A percentile compares a stretch with the other conserved stretches of the same genome.
Evolutionary conservation across 2,329 filamentous ascomycete species (phyloP).

Genomic region (Fusarium sp.): DNA sequence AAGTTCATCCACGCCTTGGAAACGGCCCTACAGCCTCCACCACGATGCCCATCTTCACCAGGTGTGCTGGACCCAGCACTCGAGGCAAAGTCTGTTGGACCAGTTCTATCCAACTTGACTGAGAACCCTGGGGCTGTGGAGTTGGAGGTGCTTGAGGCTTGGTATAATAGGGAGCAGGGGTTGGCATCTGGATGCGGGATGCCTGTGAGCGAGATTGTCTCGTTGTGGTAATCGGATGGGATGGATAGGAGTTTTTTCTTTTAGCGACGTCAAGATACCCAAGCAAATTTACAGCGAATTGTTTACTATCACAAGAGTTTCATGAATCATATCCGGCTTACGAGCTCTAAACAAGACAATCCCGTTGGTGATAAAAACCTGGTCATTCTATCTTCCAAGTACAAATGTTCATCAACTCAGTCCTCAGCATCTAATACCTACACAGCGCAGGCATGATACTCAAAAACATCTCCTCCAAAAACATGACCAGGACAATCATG

Average conservation of each 20-base stretch:
- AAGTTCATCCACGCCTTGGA: constrained; percentile 37
- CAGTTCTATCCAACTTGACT: constrained; percentile 15
- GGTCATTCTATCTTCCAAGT: too few relatives aligned
- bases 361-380: too few relatives aligned
- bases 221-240: constrained; percentile 36
- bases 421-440: too few relatives aligned
- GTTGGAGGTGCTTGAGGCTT: constrained; percentile 39
- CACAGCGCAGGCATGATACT: too few relatives aligned
- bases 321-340: too few relatives aligned
- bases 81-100: constrained; percentile 24
- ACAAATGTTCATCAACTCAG: too few relatives aligned
- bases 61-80: constrained; percentile 37
- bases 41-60: constrained; percentile 19
- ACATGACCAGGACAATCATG: too few relatives aligned
- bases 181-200: constrained; percentile 17
- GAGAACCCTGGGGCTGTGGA: constrained; percentile 27
- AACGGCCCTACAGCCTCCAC: constrained; percentile 29
- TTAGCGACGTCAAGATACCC: constrained; percentile 33
- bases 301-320: too few relatives aligned
- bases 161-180: constrained; percentile 34
- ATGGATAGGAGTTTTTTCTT: constrained; percentile 10
- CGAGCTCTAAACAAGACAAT: too few relatives aligned
- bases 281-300: background rate
- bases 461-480: too few relatives aligned
- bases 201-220: constrained; percentile 34